These are phyloP conservation scores for Ascochyta lentis DNA, from an alignment of 2,329 filamentous ascomycete species.

Conservation along the genomic window DNA sequence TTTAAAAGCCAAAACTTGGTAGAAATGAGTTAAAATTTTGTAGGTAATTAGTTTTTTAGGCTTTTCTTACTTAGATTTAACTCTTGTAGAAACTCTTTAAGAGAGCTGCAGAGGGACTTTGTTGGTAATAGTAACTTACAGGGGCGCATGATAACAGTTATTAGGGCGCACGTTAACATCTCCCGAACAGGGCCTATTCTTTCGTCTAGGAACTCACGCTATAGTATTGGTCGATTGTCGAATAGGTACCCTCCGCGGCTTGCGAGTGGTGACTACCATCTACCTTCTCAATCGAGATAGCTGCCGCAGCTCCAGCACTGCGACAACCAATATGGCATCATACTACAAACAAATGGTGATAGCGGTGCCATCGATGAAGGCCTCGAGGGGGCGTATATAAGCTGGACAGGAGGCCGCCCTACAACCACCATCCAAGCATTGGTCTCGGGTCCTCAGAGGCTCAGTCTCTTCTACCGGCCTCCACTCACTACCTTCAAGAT, in stretches of 20 bases:
- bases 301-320: background rate
- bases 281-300: conserved; percentile 18
- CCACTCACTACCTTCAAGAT: conserved; percentile 11
- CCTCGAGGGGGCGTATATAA: conserved; percentile 9
- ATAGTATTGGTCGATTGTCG: conserved; percentile 6
- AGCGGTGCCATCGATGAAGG: background rate
- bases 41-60: too few relatives aligned
- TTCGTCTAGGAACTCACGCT: conserved; percentile 13
- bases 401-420: background rate
- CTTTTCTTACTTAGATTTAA: too few relatives aligned
- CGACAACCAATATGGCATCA: conserved; percentile 13
- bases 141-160: too few relatives aligned
- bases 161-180: too few relatives aligned
- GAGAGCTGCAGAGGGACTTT: too few relatives aligned
- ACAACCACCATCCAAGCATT: conserved; percentile 13
- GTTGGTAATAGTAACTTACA: too few relatives aligned
- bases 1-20: too few relatives aligned
- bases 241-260: background rate
- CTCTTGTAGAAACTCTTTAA: too few relatives aligned
- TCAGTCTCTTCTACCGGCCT: conserved; percentile 9
- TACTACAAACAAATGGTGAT: conserved; percentile 11
- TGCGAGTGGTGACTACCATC: background rate
- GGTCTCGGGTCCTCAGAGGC: conserved; percentile 2
- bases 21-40: too few relatives aligned
- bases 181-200: background rate